Conservation (phyloP, 495 filamentous ascomycete species). For the Neurospora pannonica region DNA sequence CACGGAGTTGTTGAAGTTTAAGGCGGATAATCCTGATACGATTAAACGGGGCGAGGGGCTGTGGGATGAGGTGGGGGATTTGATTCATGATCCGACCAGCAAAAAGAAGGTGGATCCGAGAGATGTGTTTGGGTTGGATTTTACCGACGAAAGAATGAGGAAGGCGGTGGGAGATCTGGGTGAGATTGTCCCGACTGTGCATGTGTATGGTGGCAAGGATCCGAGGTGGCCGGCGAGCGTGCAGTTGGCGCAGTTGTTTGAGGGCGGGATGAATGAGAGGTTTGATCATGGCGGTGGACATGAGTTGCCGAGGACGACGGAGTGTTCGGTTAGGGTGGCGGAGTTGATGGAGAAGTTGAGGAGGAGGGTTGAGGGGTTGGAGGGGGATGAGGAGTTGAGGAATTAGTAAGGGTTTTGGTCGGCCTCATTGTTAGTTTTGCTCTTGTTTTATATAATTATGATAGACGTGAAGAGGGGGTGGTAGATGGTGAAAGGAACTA, state of each 20-base stretch:
- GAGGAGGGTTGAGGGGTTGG: background rate
- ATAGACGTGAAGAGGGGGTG: background rate
- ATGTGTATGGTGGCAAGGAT: slow-evolving; percentile 51
- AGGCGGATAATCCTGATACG: slow-evolving; percentile 18
- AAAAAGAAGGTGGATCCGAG: background rate
- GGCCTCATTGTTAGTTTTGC: background rate
- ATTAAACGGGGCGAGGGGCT: slow-evolving; percentile 15
- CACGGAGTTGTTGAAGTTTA: slow-evolving; percentile 21
- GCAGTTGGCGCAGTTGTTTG: slow-evolving; percentile 48
- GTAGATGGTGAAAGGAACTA: background rate
- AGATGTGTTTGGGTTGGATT: slow-evolving; percentile 44
- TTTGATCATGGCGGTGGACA: slow-evolving; percentile 49
- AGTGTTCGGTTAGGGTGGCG: slow-evolving; percentile 17
- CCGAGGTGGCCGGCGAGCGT: slow-evolving; percentile 44
- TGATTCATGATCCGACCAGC: slow-evolving; percentile 21
- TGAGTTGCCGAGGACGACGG: slow-evolving; percentile 32
- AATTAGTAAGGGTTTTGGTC: background rate
- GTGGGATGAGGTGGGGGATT: slow-evolving; percentile 20
- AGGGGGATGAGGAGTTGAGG: background rate
- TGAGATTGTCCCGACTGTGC: slow-evolving; percentile 46
- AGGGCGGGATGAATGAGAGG: slow-evolving; percentile 26
- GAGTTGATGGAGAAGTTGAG: slow-evolving; percentile 15
- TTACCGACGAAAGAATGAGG: slow-evolving; percentile 36
- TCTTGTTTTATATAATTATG: background rate
- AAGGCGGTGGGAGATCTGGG: background rate